phyloP scores from a whole-genome alignment of 2,329 filamentous ascomycete genomes.

The Aspergillus japonicus region DNA sequence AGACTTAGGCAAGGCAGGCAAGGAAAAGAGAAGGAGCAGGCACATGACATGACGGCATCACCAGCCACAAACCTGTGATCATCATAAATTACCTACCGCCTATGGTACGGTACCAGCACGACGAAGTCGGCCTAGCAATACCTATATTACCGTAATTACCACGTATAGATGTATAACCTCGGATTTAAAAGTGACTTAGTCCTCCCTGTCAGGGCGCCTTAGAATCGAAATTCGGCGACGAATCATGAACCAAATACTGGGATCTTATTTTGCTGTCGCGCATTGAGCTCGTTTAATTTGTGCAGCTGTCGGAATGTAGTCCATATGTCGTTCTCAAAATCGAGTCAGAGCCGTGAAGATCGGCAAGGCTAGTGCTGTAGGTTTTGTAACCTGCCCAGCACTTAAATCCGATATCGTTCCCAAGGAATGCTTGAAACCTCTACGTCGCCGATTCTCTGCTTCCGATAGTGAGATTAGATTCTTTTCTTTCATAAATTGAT shows the following conservation, averaged over 20 bases:
- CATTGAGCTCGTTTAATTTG: background rate
- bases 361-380: background rate
- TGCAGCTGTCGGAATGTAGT: background rate
- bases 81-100: background rate
- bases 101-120: background rate
- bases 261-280: background rate
- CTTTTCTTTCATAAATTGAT: background rate
- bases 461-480: background rate
- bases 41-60: slow-evolving; percentile 10
- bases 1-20: background rate
- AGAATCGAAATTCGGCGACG: background rate
- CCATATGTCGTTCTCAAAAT: background rate
- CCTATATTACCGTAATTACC: background rate
- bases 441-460: background rate
- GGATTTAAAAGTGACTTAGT: background rate
- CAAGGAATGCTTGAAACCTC: background rate
- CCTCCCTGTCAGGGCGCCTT: background rate
- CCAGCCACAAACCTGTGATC: background rate
- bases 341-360: background rate
- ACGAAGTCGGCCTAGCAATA: background rate
- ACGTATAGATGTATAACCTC: background rate
- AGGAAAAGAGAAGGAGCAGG: background rate
- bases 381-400: background rate
- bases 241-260: background rate
- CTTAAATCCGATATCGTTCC: background rate